Conservation (phyloP, 768 basidiomycete genomes). For the Pleurotus cornucopiae region DNA sequence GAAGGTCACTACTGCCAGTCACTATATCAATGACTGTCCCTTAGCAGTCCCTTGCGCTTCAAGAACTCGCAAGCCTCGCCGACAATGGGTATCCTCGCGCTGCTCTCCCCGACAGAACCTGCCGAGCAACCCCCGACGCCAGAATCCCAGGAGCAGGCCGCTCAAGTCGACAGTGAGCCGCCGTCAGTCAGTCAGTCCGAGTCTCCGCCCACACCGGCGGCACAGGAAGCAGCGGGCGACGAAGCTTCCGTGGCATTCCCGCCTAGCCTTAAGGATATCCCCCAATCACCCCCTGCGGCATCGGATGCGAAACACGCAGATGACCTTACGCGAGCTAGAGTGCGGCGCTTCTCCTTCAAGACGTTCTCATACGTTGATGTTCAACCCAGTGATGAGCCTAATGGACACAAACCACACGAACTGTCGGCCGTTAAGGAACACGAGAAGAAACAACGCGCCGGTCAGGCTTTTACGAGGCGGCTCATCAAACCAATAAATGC, state of each 20-base stretch:
- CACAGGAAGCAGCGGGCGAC: background rate
- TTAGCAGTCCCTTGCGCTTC: too few species aligned
- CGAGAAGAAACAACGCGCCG: slow-evolving; percentile 33
- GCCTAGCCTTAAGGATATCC: slow-evolving; percentile 7
- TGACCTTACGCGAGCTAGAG: slow-evolving; percentile 6
- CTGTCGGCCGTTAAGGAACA: slow-evolving; percentile 33
- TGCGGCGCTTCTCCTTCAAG: slow-evolving; percentile 47
- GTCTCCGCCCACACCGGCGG: background rate
- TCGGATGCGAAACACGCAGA: background rate
- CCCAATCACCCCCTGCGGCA: slow-evolving; percentile 6
- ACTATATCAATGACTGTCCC: too few species aligned
- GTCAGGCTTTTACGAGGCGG: slow-evolving; percentile 31
- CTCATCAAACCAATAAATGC: slow-evolving; percentile 22
- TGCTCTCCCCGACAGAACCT: too few species aligned
- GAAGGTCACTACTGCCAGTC: too few species aligned
- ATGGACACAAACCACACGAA: slow-evolving; percentile 26
- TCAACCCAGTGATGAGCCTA: slow-evolving; percentile 15
- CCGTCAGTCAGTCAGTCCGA: too few species aligned
- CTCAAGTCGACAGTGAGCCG: too few species aligned
- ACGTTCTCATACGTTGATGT: slow-evolving; percentile 25
- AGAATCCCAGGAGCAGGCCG: too few species aligned
- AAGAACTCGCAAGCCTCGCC: too few species aligned
- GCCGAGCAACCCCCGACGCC: too few species aligned
- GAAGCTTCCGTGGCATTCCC: background rate
- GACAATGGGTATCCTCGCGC: too few species aligned